phyloP scores from a whole-genome alignment of 179 eudicot species.

The Amaranthus tricolor region DNA sequence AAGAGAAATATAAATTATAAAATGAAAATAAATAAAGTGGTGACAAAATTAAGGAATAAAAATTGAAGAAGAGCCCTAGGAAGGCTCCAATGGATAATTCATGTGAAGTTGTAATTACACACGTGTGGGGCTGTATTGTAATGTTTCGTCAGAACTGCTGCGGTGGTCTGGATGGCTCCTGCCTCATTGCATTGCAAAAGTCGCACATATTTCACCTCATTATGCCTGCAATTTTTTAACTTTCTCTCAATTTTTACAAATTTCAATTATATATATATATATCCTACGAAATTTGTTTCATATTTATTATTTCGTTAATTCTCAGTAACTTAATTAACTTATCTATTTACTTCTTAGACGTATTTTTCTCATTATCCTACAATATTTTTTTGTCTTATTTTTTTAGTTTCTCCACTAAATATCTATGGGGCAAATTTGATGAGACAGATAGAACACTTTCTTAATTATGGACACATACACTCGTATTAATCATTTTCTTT shows the following conservation, averaged over 20 bases:
- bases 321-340: too few species aligned
- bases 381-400: neutral
- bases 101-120: conserved; percentile 34
- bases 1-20: neutral
- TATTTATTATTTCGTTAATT: too few species aligned
- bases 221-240: conserved; percentile 12
- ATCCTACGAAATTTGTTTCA: too few species aligned
- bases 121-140: conserved; percentile 30
- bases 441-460: too few species aligned
- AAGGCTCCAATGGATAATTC: conserved; percentile 28
- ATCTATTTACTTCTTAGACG: too few species aligned
- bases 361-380: neutral
- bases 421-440: too few species aligned
- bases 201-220: conserved; percentile 5
- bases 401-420: neutral
- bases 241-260: neutral
- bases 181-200: conserved; percentile 11
- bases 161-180: conserved; percentile 18
- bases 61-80: conserved; percentile 16
- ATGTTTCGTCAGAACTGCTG: neutral
- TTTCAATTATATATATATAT: conserved; percentile 11
- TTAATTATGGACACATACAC: too few species aligned
- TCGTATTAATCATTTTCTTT: too few species aligned
- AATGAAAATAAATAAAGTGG: neutral
- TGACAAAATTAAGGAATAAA: conserved; percentile 22